Percentiles rank a stretch among this genome's conserved stretches.
These are phyloP conservation scores for Thraustochytrium sp. DNA, from an alignment of 352 stramenopile species.

Conservation along the genomic window DNA sequence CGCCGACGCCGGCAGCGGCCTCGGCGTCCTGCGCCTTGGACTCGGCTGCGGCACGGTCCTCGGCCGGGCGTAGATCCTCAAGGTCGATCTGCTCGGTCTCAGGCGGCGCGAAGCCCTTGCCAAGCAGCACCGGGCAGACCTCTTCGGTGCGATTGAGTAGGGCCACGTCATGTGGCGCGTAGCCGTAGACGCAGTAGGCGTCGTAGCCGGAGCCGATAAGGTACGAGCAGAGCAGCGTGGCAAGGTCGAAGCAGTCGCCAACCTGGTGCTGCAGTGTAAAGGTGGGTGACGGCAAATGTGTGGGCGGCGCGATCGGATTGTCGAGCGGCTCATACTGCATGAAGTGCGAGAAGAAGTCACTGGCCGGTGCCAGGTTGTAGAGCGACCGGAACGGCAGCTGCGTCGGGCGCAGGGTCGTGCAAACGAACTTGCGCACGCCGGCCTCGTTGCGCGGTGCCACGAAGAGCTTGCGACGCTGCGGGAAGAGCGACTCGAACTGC, in stretches of 20 bases:
- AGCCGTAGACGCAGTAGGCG: constrained; percentile 83
- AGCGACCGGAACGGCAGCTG: constrained; percentile 80
- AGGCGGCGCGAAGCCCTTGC: not conserved
- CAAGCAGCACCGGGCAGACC: constrained; percentile 53
- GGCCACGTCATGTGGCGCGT: constrained; percentile 75
- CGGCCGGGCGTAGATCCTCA: not conserved
- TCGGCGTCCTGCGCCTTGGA: not conserved
- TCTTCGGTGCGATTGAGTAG: constrained; percentile 75
- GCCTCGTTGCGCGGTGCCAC: constrained; percentile 83
- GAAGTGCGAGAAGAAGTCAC: constrained; percentile 77
- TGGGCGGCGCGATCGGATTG: constrained; percentile 63
- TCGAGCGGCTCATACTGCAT: constrained; percentile 87
- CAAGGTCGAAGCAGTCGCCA: constrained; percentile 85
- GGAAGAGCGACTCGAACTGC: constrained; percentile 81
- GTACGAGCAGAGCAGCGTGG: constrained; percentile 76
- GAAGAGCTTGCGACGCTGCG: constrained; percentile 66
- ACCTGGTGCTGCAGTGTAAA: constrained; percentile 76
- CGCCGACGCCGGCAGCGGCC: constrained; percentile 52
- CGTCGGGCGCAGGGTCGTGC: constrained; percentile 83
- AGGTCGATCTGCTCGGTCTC: not conserved
- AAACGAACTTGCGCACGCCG: constrained; percentile 85
- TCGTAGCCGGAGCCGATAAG: constrained; percentile 87
- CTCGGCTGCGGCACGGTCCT: not conserved
- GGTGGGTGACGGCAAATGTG: constrained; percentile 62
- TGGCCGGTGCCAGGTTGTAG: constrained; percentile 75